Conservation (phyloP, 148 eudicot species). For the Bassia scoparia region DNA sequence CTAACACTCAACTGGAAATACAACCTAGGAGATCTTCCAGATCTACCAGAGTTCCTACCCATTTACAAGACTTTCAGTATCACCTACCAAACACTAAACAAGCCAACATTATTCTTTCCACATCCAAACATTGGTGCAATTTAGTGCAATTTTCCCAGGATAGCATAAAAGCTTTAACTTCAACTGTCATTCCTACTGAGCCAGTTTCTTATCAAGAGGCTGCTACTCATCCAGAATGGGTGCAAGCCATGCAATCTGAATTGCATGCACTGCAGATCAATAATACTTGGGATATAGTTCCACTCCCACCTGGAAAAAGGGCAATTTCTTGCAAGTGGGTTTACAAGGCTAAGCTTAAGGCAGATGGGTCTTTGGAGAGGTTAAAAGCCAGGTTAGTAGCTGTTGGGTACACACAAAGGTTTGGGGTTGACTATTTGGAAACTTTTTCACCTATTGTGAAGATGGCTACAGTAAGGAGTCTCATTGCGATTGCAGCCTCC, state of each 20-base stretch:
- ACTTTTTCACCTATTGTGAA: neutral
- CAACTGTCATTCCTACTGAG: neutral
- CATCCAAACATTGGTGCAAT: neutral
- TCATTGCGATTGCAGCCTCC: too few relatives aligned
- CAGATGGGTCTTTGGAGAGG: neutral
- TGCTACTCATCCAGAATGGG: neutral
- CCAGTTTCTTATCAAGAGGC: neutral
- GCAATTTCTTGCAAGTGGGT: neutral
- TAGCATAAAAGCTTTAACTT: too few relatives aligned
- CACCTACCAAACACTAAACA: too few relatives aligned
- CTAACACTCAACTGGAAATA: too few relatives aligned
- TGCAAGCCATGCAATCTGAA: neutral
- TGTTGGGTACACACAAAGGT: neutral
- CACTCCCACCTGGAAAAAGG: neutral
- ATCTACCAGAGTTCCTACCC: too few relatives aligned
- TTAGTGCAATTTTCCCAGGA: neutral
- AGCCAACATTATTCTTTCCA: too few relatives aligned
- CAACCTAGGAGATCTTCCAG: too few relatives aligned
- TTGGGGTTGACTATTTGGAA: neutral
- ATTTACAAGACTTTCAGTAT: too few relatives aligned
- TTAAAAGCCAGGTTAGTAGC: neutral
- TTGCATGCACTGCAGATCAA: neutral
- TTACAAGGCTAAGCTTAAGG: neutral
- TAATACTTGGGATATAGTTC: neutral
- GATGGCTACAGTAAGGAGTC: neutral